A percentile compares a stretch with the other conserved stretches of the same genome.
Evolutionary conservation across 441 rosid species (phyloP).

Genomic region (Codiaeum variegatum): DNA sequence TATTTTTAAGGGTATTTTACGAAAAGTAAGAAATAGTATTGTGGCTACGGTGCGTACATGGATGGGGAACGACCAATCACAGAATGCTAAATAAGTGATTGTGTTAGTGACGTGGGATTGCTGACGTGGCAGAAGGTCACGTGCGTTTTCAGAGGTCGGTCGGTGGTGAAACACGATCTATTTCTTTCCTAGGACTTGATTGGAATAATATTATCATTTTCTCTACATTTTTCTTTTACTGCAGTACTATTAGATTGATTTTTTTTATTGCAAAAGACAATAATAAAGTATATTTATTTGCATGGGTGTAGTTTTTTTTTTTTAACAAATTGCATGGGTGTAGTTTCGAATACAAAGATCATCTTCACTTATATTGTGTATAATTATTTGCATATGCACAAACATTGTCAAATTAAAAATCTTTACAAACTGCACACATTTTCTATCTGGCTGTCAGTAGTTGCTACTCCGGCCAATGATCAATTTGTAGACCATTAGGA

Average conservation of each 20-base stretch:
- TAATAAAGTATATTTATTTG: too few species aligned
- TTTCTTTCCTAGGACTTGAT: constrained; percentile 11
- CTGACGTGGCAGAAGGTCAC: constrained; percentile 34
- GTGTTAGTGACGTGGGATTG: not conserved
- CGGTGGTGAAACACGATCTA: constrained; percentile 15
- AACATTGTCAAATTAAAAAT: too few species aligned
- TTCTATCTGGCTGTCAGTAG: too few species aligned
- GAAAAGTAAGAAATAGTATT: not conserved
- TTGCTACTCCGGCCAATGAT: too few species aligned
- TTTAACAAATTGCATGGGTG: too few species aligned
- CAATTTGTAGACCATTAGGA: too few species aligned
- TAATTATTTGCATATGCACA: too few species aligned
- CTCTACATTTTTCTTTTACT: not conserved
- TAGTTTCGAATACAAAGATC: too few species aligned
- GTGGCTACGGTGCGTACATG: constrained; percentile 5
- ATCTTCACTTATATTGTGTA: too few species aligned
- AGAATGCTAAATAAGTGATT: constrained; percentile 3
- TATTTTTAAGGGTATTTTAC: constrained; percentile 7
- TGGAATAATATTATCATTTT: not conserved
- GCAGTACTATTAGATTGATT: too few species aligned
- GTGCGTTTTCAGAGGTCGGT: constrained; percentile 25
- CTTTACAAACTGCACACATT: too few species aligned
- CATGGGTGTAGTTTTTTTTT: too few species aligned
- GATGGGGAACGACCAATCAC: constrained; percentile 11
- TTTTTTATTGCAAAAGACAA: not conserved